Evolutionary conservation across 2,329 filamentous ascomycete species (phyloP).

Genomic region (Pyricularia sp.): DNA sequence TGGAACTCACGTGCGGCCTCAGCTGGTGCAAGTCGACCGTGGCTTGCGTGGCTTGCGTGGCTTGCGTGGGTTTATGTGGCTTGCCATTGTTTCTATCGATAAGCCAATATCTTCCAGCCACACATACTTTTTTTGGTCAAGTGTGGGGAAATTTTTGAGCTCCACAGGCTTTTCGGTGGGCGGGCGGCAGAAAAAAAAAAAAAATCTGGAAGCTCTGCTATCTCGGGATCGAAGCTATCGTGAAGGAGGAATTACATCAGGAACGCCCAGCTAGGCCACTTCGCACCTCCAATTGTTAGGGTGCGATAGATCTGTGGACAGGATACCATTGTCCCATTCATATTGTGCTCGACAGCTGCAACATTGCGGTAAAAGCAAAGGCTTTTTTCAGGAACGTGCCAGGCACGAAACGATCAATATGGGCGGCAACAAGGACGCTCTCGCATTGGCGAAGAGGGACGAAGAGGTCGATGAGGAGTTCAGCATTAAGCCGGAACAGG

Average conservation of each 20-base stretch:
- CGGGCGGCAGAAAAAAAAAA: constrained; percentile 1
- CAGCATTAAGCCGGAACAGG: constrained; percentile 83
- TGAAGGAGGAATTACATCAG: not conserved
- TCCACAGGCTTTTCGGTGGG: constrained; percentile 2
- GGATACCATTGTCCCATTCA: constrained; percentile 1
- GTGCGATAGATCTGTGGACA: constrained; percentile 4
- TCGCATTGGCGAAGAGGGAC: not conserved
- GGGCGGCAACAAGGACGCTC: not conserved
- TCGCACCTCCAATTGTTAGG: not conserved
- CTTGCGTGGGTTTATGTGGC: not conserved
- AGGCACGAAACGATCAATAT: not conserved
- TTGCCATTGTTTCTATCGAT: not conserved
- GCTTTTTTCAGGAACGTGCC: not conserved
- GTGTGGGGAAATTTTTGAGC: not conserved
- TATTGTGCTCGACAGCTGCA: constrained; percentile 2
- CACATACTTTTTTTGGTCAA: not conserved
- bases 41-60: too few relatives aligned
- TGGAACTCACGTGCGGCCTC: too few relatives aligned
- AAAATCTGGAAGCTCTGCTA: constrained; percentile 3
- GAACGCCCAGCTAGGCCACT: constrained; percentile 3
- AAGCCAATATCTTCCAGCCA: not conserved
- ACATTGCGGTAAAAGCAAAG: not conserved
- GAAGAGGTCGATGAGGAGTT: constrained; percentile 60
- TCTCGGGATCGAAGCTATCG: not conserved
- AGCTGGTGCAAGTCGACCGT: not conserved